phyloP scores from a whole-genome alignment of 768 basidiomycete species.

The Suillus bovinus region DNA sequence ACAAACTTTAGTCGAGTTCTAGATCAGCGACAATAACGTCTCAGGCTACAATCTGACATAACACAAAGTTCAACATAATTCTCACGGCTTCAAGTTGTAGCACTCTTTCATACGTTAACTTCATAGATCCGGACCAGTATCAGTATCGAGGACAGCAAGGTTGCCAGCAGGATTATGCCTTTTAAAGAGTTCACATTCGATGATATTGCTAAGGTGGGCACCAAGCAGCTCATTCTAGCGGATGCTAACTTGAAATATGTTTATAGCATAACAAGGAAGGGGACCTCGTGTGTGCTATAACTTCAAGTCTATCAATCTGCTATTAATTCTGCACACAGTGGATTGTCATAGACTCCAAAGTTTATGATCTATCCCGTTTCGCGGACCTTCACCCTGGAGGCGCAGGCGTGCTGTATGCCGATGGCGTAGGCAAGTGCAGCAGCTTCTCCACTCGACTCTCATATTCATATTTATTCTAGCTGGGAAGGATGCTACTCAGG shows the following conservation, averaged over 20 bases:
- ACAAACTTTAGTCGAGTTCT: too few relatives aligned
- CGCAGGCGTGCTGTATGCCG: slow-evolving; percentile 65
- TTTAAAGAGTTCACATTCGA: slow-evolving; percentile 46
- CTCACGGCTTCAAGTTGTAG: too few relatives aligned
- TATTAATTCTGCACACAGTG: slow-evolving; percentile 47
- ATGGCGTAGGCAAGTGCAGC: slow-evolving; percentile 56
- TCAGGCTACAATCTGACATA: too few relatives aligned
- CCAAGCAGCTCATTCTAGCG: not conserved
- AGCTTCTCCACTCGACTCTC: not conserved
- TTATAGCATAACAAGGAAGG: slow-evolving; percentile 84
- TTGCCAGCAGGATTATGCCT: slow-evolving; percentile 9
- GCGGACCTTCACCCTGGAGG: slow-evolving; percentile 86
- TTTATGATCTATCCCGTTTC: slow-evolving; percentile 82
- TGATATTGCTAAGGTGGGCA: slow-evolving; percentile 67
- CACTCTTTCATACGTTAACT: too few relatives aligned
- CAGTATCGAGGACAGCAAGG: not conserved
- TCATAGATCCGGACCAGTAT: not conserved
- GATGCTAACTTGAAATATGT: not conserved
- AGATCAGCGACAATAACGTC: too few relatives aligned
- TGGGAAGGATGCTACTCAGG: slow-evolving; percentile 73
- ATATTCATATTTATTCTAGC: slow-evolving; percentile 37
- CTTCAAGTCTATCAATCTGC: not conserved
- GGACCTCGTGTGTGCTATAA: slow-evolving; percentile 58
- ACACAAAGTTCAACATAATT: too few relatives aligned
- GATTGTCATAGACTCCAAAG: slow-evolving; percentile 79